These are phyloP conservation scores for Trichoderma pleuroti DNA, from an alignment of 2,329 filamentous ascomycete genomes.

Conservation along the genomic window DNA sequence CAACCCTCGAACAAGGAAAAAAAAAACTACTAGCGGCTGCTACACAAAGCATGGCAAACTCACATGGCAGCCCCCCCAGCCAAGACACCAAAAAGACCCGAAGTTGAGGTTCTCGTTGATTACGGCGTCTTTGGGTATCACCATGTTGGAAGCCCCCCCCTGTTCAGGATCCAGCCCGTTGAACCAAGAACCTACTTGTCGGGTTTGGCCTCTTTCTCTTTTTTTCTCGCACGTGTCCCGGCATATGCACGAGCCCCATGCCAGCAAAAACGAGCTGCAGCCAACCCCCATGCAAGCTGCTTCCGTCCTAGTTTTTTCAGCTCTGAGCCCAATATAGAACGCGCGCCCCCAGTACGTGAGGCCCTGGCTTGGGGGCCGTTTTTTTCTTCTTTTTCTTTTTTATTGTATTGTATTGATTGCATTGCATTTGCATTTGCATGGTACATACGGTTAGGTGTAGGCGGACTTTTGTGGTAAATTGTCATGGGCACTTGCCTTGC, in stretches of 20 bases:
- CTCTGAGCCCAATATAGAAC: slow-evolving; percentile 16
- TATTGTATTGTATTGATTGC: background rate
- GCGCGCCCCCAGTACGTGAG: background rate
- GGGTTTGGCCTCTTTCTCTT: background rate
- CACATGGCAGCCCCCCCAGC: background rate
- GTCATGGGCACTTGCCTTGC: background rate
- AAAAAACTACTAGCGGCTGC: background rate
- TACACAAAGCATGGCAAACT: background rate
- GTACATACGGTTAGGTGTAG: too few species aligned
- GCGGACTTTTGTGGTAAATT: background rate
- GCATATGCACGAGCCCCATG: background rate
- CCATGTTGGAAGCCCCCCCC: background rate
- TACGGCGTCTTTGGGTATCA: background rate
- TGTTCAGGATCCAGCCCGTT: background rate
- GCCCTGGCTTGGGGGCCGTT: background rate
- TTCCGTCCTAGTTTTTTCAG: slow-evolving; percentile 18
- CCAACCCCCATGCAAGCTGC: slow-evolving; percentile 9
- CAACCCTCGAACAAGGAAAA: background rate
- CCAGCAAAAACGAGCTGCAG: too few species aligned
- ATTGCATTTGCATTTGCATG: background rate
- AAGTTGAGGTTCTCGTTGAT: background rate
- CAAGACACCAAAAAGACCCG: background rate
- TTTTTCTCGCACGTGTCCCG: background rate
- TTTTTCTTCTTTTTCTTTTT: too few species aligned
- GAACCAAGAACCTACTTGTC: background rate